These are phyloP conservation scores for Candida loeiensis DNA, from an alignment of 805 yeast species.

Conservation along the genomic window DNA sequence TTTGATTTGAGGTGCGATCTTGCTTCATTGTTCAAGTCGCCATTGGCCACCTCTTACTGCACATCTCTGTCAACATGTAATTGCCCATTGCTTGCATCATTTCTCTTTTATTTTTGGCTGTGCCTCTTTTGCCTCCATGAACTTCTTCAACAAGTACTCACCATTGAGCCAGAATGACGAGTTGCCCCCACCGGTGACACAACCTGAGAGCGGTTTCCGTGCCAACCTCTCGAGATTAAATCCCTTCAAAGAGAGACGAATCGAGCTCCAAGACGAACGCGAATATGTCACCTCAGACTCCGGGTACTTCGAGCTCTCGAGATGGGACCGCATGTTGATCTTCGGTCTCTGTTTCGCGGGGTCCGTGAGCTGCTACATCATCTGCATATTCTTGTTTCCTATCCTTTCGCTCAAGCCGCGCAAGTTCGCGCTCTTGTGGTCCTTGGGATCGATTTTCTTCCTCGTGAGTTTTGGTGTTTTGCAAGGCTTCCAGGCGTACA, in stretches of 20 bases:
- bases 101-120: background rate
- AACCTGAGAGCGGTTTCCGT: constrained; percentile 22
- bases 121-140: constrained; percentile 22
- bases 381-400: constrained; percentile 43
- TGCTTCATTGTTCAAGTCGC: no score
- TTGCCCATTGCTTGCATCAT: background rate
- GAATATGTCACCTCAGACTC: constrained; percentile 43
- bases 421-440: constrained; percentile 47
- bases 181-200: constrained; percentile 39
- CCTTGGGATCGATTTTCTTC: constrained; percentile 44
- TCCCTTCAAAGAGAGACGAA: constrained; percentile 36
- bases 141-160: constrained; percentile 35
- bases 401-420: constrained; percentile 40
- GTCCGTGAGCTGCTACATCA: constrained; percentile 37
- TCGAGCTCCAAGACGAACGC: constrained; percentile 40
- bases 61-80: background rate
- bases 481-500: constrained; percentile 40
- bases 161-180: constrained; percentile 32
- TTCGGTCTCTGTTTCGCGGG: constrained; percentile 45
- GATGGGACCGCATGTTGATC: constrained; percentile 47
- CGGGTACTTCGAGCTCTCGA: constrained; percentile 40
- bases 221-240: constrained; percentile 33
- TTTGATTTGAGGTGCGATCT: no score
- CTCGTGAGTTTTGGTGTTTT: constrained; percentile 45
- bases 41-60: no score